These are phyloP conservation scores for Nyssa sinensis DNA, from an alignment of 148 eudicot species.

Conservation along the genomic window DNA sequence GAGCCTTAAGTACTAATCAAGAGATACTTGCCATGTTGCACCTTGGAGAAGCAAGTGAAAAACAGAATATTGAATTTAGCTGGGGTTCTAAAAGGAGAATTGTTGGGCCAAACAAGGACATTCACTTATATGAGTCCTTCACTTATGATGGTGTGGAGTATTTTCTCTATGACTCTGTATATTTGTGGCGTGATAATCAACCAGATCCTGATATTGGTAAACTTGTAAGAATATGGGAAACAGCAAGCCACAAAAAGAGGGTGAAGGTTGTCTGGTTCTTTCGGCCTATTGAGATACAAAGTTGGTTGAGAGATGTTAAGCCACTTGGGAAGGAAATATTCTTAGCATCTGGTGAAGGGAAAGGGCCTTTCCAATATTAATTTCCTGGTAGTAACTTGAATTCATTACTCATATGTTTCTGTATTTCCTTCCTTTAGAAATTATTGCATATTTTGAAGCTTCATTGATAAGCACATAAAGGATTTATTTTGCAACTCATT, in stretches of 20 bases:
- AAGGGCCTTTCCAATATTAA: slow-evolving; percentile 39
- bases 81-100: slow-evolving; percentile 13
- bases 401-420: background rate
- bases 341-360: slow-evolving; percentile 65
- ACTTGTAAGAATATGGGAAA: slow-evolving; percentile 48
- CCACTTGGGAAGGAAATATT: slow-evolving; percentile 56
- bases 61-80: slow-evolving; percentile 12
- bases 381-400: slow-evolving; percentile 57
- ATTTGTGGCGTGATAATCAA: slow-evolving; percentile 27
- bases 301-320: slow-evolving; percentile 30
- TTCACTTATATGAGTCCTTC: slow-evolving; percentile 38
- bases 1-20: background rate
- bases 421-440: background rate
- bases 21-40: slow-evolving; percentile 9
- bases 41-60: slow-evolving; percentile 6
- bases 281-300: slow-evolving; percentile 46
- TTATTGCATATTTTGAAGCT: background rate
- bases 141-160: slow-evolving; percentile 49
- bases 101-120: background rate
- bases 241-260: slow-evolving; percentile 18
- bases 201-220: slow-evolving; percentile 54
- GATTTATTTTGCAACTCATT: background rate
- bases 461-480: background rate
- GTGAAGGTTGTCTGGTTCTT: slow-evolving; percentile 65
- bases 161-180: slow-evolving; percentile 45